These are phyloP conservation scores for Metschnikowia peoriensis DNA, from an alignment of 805 yeast species.

Conservation along the genomic window DNA sequence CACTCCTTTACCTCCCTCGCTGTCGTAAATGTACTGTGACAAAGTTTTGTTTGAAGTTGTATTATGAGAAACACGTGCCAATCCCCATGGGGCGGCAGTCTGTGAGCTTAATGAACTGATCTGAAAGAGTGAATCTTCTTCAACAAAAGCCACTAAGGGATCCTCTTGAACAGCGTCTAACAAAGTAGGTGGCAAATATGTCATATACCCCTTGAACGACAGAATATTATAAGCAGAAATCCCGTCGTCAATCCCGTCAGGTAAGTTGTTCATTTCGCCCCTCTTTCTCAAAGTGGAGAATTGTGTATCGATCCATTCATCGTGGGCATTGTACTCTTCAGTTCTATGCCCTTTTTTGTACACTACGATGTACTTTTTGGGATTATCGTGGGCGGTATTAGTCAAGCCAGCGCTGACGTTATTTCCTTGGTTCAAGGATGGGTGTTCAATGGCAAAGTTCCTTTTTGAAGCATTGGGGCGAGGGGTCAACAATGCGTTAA, in stretches of 20 bases:
- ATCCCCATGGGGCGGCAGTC: slow-evolving; percentile 91
- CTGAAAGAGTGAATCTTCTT: slow-evolving; percentile 20
- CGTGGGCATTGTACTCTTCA: too few relatives aligned
- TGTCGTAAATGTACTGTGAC: too few relatives aligned
- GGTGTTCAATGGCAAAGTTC: too few relatives aligned
- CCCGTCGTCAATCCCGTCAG: slow-evolving; percentile 5
- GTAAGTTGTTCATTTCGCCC: slow-evolving; percentile 18
- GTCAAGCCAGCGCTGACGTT: too few relatives aligned
- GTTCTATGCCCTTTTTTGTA: too few relatives aligned
- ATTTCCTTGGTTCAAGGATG: background rate
- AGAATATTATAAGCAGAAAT: slow-evolving; percentile 10
- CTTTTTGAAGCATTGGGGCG: slow-evolving; percentile 2
- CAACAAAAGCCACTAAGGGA: slow-evolving; percentile 22
- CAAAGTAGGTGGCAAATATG: slow-evolving; percentile 18
- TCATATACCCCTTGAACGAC: slow-evolving; percentile 20
- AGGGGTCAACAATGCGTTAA: slow-evolving; percentile 4
- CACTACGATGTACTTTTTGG: too few relatives aligned
- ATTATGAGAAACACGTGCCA: slow-evolving; percentile 87
- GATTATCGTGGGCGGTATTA: too few relatives aligned
- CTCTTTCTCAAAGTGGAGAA: slow-evolving; percentile 17
- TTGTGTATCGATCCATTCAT: slow-evolving; percentile 10
- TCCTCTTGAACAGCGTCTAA: slow-evolving; percentile 13
- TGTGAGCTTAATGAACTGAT: slow-evolving; percentile 55
- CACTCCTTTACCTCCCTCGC: too few relatives aligned
- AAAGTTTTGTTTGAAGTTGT: too few relatives aligned